Evolutionary conservation across 331 rosid genomes (phyloP).

Genomic region (Rosa hybrid): DNA sequence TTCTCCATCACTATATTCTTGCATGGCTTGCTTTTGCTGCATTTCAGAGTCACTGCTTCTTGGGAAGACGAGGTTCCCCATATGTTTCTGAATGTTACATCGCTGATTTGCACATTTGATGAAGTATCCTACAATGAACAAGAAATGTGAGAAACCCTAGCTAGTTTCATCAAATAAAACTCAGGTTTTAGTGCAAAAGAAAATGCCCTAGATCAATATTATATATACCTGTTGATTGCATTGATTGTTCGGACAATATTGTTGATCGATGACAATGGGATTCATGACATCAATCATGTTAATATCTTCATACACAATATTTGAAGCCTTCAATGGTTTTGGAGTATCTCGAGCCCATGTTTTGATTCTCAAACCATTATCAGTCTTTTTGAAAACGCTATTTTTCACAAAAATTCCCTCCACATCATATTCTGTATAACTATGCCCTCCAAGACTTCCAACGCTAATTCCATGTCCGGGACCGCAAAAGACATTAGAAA

Average conservation of each 20-base stretch:
- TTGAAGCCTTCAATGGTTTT: constrained; percentile 26
- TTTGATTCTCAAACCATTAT: constrained; percentile 63
- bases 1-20: constrained; percentile 30
- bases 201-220: neutral
- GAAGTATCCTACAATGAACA: constrained; percentile 21
- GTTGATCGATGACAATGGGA: constrained; percentile 63
- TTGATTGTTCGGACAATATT: constrained; percentile 43
- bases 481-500: constrained; percentile 47
- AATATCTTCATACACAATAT: constrained; percentile 49
- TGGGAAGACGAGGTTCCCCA: constrained; percentile 35
- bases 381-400: constrained; percentile 44
- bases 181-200: neutral
- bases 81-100: constrained; percentile 40
- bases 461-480: constrained; percentile 79
- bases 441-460: constrained; percentile 53
- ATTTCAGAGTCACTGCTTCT: constrained; percentile 33
- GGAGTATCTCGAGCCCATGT: constrained; percentile 47
- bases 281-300: constrained; percentile 35
- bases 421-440: constrained; percentile 32
- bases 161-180: neutral
- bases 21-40: constrained; percentile 54
- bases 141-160: neutral
- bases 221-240: constrained; percentile 36
- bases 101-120: constrained; percentile 39
- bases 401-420: constrained; percentile 40